phyloP scores from a whole-genome alignment of 176 grass and related monocot genomes.

The Phragmites australis region DNA sequence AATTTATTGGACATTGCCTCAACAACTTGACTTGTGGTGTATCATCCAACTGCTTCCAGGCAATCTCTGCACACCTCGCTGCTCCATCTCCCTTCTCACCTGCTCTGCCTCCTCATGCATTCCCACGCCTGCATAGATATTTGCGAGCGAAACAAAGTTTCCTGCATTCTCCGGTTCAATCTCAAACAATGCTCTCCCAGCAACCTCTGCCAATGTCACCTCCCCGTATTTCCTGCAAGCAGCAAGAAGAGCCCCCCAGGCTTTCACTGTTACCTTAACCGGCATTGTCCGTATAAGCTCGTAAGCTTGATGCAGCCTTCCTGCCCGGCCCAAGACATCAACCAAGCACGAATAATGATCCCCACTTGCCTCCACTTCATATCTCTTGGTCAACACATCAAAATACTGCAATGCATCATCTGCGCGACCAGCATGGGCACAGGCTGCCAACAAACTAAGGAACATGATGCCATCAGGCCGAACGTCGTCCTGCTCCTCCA shows the following conservation, averaged over 20 bases:
- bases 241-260: constrained; percentile 78
- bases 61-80: constrained; percentile 43
- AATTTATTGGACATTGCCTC: background rate
- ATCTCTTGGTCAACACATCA: constrained; percentile 46
- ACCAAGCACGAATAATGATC: constrained; percentile 78
- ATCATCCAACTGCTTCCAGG: constrained; percentile 66
- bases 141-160: constrained; percentile 66
- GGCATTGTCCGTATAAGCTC: constrained; percentile 64
- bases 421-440: constrained; percentile 56
- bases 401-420: constrained; percentile 65
- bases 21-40: constrained; percentile 44
- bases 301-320: constrained; percentile 57
- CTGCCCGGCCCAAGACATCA: constrained; percentile 68
- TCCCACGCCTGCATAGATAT: constrained; percentile 55
- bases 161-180: constrained; percentile 71
- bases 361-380: constrained; percentile 42
- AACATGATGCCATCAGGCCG: constrained; percentile 64
- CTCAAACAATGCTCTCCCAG: constrained; percentile 58
- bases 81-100: constrained; percentile 61
- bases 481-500: constrained; percentile 49
- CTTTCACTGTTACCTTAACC: constrained; percentile 54
- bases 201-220: constrained; percentile 56
- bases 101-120: constrained; percentile 57
- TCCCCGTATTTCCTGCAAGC: constrained; percentile 70
- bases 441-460: constrained; percentile 61